phyloP scores from a whole-genome alignment of 768 basidiomycete species.

The Hericium erinaceus region DNA sequence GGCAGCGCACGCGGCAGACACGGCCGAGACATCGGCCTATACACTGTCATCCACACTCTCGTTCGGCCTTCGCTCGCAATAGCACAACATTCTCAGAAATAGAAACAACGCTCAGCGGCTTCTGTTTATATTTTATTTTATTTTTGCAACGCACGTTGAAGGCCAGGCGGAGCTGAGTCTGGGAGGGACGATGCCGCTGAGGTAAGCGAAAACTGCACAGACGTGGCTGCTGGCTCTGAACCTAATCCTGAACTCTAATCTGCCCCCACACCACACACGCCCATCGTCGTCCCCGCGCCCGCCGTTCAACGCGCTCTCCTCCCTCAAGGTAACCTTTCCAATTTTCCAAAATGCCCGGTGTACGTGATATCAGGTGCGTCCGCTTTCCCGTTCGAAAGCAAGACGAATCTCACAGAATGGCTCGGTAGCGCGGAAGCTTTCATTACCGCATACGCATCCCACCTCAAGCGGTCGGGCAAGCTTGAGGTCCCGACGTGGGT shows the following conservation, averaged over 20 bases:
- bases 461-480: constrained; percentile 97
- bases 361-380: constrained; percentile 36
- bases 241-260: constrained; percentile 9
- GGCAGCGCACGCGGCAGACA: too few species aligned
- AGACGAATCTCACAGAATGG: too few species aligned
- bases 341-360: constrained; percentile 34
- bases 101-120: neutral
- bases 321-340: constrained; percentile 1
- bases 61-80: neutral
- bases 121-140: neutral
- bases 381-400: neutral
- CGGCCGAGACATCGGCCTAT: too few species aligned
- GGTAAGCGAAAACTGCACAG: constrained; percentile 10
- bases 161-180: neutral
- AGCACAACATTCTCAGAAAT: too few species aligned
- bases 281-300: neutral
- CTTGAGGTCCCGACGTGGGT: constrained; percentile 99
- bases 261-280: neutral
- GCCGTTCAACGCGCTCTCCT: constrained; percentile 7
- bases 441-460: constrained; percentile 89
- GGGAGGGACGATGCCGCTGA: constrained; percentile 1
- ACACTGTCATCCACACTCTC: too few species aligned
- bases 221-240: constrained; percentile 11
- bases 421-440: constrained; percentile 77
- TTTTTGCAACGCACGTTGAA: neutral